phyloP scores from a whole-genome alignment of 495 filamentous ascomycete species.

The Collariella sp. region DNA sequence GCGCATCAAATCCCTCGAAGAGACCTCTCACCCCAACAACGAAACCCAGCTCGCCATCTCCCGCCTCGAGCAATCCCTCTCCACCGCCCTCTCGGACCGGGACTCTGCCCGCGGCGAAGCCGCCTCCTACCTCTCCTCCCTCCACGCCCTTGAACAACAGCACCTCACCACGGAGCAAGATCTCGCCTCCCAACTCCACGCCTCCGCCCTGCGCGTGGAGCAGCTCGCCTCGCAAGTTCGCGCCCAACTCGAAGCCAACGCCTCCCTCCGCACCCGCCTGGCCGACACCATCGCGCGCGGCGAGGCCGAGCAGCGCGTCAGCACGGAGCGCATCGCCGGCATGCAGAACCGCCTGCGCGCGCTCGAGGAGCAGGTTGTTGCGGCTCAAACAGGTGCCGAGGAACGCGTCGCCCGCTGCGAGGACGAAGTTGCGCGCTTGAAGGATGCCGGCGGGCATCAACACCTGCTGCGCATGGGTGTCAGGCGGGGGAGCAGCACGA shows the following conservation, averaged over 20 bases:
- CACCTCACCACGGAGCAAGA: slow-evolving; percentile 55
- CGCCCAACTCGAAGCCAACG: slow-evolving; percentile 68
- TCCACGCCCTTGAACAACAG: slow-evolving; percentile 51
- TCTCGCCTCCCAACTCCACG: slow-evolving; percentile 56
- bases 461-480: slow-evolving; percentile 52
- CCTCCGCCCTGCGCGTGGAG: slow-evolving; percentile 67
- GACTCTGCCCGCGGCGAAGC: slow-evolving; percentile 57
- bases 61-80: slow-evolving; percentile 54
- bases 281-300: slow-evolving; percentile 76
- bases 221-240: slow-evolving; percentile 67
- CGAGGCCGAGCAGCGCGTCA: slow-evolving; percentile 73
- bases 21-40: slow-evolving; percentile 34
- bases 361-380: slow-evolving; percentile 75
- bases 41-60: slow-evolving; percentile 51
- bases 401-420: slow-evolving; percentile 75
- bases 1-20: slow-evolving; percentile 49
- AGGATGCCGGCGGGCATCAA: slow-evolving; percentile 70
- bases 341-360: slow-evolving; percentile 70
- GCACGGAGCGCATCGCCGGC: slow-evolving; percentile 68
- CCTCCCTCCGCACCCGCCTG: slow-evolving; percentile 67
- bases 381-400: slow-evolving; percentile 79
- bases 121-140: slow-evolving; percentile 47
- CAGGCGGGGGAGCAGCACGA: slow-evolving; percentile 28
- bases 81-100: slow-evolving; percentile 60
- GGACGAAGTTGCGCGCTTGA: slow-evolving; percentile 66